Evolutionary conservation across 2,329 filamentous ascomycete species (phyloP).

Genomic region (Kalaharituber pfeilii): DNA sequence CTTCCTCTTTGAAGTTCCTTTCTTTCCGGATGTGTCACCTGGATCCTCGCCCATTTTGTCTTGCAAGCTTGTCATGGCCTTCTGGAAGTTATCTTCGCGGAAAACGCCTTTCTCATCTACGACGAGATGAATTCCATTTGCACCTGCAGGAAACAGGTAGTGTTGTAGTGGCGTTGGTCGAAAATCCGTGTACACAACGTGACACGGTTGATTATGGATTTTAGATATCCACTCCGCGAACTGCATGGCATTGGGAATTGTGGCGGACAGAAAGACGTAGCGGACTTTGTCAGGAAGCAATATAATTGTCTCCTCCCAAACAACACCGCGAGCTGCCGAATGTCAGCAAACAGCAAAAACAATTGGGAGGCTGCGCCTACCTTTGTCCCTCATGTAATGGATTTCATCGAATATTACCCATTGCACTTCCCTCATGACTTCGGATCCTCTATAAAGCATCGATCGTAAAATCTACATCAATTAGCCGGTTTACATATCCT

Average conservation of each 20-base stretch:
- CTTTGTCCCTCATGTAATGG: constrained; percentile 92
- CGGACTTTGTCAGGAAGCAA: constrained; percentile 93
- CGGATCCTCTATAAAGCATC: constrained; percentile 93
- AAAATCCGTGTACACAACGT: constrained; percentile 98
- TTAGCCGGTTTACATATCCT: constrained; percentile 15
- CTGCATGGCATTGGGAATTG: constrained; percentile 96
- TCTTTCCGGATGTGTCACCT: constrained; percentile 58
- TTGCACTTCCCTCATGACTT: constrained; percentile 97
- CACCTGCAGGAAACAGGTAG: constrained; percentile 89
- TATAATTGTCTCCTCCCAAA: constrained; percentile 99
- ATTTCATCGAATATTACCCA: constrained; percentile 99
- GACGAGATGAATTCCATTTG: constrained; percentile 80
- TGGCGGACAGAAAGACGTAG: constrained; percentile 95
- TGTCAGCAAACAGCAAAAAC: constrained; percentile 4
- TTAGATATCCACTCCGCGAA: constrained; percentile 99
- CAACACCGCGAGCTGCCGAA: constrained; percentile 56
- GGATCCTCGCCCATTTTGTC: constrained; percentile 75
- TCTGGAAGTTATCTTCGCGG: constrained; percentile 92
- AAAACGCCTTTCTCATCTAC: constrained; percentile 96
- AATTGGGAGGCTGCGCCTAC: constrained; percentile 21
- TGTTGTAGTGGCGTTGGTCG: constrained; percentile 90
- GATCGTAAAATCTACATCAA: constrained; percentile 64
- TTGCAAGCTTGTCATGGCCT: constrained; percentile 79
- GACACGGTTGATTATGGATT: constrained; percentile 91
- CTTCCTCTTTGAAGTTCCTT: constrained; percentile 64